Evolutionary conservation across 345 rosid species (phyloP), one percentile per base, ranked within the genome.

Genomic region (Eucalyptus marginata): DNA sequence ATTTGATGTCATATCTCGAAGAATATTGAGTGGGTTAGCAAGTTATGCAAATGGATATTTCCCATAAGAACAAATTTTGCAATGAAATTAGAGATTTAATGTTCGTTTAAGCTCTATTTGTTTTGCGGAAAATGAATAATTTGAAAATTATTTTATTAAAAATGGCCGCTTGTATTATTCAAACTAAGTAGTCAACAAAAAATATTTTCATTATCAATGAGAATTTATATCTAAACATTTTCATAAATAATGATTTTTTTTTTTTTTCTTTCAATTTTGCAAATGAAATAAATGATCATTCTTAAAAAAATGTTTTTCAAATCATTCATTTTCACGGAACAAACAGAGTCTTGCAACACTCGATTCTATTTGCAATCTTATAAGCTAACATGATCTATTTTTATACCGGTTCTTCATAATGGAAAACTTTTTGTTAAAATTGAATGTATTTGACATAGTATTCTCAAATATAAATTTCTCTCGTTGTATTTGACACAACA

Each of bases 261-360:
- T n/a, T 15, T 64, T n/a, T 31, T 14, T 14, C 3, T 14, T n/a
- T 64, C 3, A 14, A 29, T n/a, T n/a, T n/a, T 64, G 36, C 5
- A n/a, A 64, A 15, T 0, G 36, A 64, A 29, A 64, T 10, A 64
- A 13, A 7, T 2, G 3, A 29, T 64, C 0, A 64, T 64, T 29
- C 1, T 64, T 13, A 29, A 1, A 59, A 29, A 62, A 62, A 62
- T 62, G 0, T 29, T 62, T 62, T 62, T 2, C 9, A 29, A 62
- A 13, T 29, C 9, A 64, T n/a, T 29, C 2, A 7, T 64, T 29
- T 29, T 7, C 1, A 1, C 1, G 7, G 1, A 29, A 7, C 6
- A 29, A 64, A 13, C 0, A 8, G 7, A 29, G 1, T 3, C 3
- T 64, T n/a, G 0, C 33, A 59, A 1, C 14, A 59, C 29, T 27